Conservation (phyloP, 257 asterid species). For the Petunia secreta region DNA sequence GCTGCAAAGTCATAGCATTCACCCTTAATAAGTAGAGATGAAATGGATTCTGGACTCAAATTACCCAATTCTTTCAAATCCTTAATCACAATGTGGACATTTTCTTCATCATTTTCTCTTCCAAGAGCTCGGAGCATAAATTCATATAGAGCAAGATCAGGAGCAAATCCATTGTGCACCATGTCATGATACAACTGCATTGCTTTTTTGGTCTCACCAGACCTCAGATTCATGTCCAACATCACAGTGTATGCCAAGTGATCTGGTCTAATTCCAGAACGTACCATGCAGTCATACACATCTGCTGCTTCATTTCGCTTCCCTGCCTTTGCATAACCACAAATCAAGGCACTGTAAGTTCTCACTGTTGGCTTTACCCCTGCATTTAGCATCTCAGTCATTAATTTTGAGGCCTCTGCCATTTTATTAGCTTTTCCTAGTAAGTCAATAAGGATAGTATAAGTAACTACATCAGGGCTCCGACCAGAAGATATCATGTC, state of each 20-base stretch:
- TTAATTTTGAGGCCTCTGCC: slow-evolving; percentile 78
- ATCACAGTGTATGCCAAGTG: slow-evolving; percentile 80
- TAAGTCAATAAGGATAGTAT: slow-evolving; percentile 87
- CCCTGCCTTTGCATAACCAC: slow-evolving; percentile 92
- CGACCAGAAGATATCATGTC: slow-evolving; percentile 77
- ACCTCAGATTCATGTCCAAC: slow-evolving; percentile 79
- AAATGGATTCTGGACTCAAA: slow-evolving; percentile 62
- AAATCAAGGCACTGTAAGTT: slow-evolving; percentile 91
- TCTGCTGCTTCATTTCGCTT: slow-evolving; percentile 73
- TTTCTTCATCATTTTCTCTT: slow-evolving; percentile 53
- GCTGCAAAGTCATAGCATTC: slow-evolving; percentile 81
- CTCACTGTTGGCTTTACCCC: slow-evolving; percentile 77
- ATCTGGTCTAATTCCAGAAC: slow-evolving; percentile 88
- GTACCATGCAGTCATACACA: slow-evolving; percentile 70
- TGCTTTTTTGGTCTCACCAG: slow-evolving; percentile 62
- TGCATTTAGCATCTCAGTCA: slow-evolving; percentile 86
- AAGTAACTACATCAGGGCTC: slow-evolving; percentile 89
- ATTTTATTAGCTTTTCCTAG: slow-evolving; percentile 84
- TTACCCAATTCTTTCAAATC: slow-evolving; percentile 69
- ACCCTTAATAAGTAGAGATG: slow-evolving; percentile 73
- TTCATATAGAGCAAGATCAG: slow-evolving; percentile 66
- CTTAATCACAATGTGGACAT: slow-evolving; percentile 56
- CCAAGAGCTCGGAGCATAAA: slow-evolving; percentile 57
- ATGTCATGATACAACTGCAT: slow-evolving; percentile 66
- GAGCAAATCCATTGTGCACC: slow-evolving; percentile 70